Evolutionary conservation across 2,329 filamentous ascomycete species (phyloP).

Genomic region (Pseudocercospora fuligena): DNA sequence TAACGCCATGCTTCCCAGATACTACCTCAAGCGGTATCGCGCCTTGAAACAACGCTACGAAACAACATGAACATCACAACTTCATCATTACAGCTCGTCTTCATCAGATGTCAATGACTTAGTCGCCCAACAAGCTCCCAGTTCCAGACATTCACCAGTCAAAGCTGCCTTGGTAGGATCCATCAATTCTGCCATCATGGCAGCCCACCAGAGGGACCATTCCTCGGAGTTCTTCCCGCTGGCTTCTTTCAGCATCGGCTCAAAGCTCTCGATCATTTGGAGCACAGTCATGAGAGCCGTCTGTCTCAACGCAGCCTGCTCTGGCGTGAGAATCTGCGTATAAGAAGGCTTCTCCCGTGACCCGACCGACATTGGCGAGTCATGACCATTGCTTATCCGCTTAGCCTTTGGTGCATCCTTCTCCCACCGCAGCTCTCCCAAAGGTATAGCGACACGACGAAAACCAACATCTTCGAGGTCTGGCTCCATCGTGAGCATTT

Average conservation of each 20-base stretch:
- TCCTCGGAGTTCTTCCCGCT: constrained; percentile 89
- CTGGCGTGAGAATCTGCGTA: constrained; percentile 33
- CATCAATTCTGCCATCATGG: constrained; percentile 83
- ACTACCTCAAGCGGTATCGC: constrained; percentile 91
- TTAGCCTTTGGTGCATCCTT: constrained; percentile 60
- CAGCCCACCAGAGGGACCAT: constrained; percentile 87
- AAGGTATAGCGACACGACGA: constrained; percentile 81
- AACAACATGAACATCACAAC: constrained; percentile 22
- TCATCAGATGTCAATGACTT: constrained; percentile 45
- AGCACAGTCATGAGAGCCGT: constrained; percentile 83
- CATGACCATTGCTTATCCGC: constrained; percentile 27
- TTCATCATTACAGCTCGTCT: background rate
- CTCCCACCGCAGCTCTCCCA: constrained; percentile 87
- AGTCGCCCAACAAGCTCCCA: constrained; percentile 68
- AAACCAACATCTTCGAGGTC: constrained; percentile 74
- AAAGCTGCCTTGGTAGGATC: constrained; percentile 73
- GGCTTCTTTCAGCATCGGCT: constrained; percentile 78
- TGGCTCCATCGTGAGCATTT: constrained; percentile 80
- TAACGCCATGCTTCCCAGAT: constrained; percentile 57
- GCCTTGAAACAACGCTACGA: constrained; percentile 78
- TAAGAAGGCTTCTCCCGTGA: constrained; percentile 20
- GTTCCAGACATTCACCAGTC: constrained; percentile 81
- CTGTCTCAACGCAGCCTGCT: constrained; percentile 74
- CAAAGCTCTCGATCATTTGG: constrained; percentile 82
- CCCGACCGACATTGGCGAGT: constrained; percentile 29